phyloP scores from a whole-genome alignment of 2,329 filamentous ascomycete species.

The Trichoderma sp. region DNA sequence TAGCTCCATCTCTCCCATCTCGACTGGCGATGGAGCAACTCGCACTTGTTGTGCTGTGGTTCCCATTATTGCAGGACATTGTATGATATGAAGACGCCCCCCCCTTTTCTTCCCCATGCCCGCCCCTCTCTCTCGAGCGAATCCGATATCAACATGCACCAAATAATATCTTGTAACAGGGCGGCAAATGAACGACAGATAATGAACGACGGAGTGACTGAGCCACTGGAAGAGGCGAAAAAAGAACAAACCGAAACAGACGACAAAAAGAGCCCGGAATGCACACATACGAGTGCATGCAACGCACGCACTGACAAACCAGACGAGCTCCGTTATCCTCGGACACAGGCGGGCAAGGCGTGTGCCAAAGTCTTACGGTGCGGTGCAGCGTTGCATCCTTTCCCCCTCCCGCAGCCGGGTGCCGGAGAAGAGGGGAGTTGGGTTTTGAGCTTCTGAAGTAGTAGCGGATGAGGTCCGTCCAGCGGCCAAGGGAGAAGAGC shows the following conservation, averaged over 20 bases:
- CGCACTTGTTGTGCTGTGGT: conserved; percentile 7
- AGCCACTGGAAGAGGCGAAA: conserved; percentile 8
- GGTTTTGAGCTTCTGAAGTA: conserved; percentile 1
- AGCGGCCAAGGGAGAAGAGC: conserved; percentile 20
- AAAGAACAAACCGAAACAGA: neutral
- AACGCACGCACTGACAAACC: neutral
- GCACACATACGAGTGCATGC: neutral
- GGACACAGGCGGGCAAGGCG: neutral
- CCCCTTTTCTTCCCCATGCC: neutral
- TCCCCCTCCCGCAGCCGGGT: conserved; percentile 19
- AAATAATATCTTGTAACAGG: neutral
- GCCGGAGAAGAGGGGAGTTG: conserved; percentile 2
- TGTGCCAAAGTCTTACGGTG: neutral
- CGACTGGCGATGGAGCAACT: neutral
- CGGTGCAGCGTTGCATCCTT: neutral
- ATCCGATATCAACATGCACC: conserved; percentile 5
- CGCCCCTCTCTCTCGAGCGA: neutral
- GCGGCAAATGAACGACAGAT: neutral
- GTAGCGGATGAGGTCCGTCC: no score
- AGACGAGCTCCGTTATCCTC: neutral
- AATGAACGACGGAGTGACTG: neutral
- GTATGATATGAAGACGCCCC: conserved; percentile 6
- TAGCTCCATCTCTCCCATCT: conserved; percentile 23
- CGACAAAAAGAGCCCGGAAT: neutral
- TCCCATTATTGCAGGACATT: no score